A percentile compares a stretch with the other conserved stretches of the same genome.
Conservation (phyloP, 2,329 filamentous ascomycete genomes). For the Tolypocladium tundrense region DNA sequence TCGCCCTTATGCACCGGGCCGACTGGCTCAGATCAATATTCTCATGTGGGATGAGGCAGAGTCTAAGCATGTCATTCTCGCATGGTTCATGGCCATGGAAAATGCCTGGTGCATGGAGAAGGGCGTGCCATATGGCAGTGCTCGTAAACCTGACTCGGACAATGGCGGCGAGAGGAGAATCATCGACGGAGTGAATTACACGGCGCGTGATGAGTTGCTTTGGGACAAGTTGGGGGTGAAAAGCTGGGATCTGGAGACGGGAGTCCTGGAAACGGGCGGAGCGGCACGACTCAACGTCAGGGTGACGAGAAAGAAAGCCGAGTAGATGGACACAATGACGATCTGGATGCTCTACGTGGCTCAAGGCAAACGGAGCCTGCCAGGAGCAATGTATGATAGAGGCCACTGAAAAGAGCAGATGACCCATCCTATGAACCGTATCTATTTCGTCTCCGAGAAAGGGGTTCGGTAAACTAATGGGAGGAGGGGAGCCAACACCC, state of each 20-base stretch:
- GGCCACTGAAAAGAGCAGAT: neutral
- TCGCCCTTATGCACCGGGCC: constrained; percentile 10
- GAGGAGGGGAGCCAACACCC: neutral
- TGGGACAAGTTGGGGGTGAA: constrained; percentile 16
- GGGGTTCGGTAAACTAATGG: neutral
- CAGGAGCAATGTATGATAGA: neutral
- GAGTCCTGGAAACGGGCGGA: constrained; percentile 25
- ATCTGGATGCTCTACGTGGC: neutral
- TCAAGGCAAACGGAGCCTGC: neutral
- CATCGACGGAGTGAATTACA: neutral
- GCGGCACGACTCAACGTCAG: constrained; percentile 18
- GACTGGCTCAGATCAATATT: constrained; percentile 19
- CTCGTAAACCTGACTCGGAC: neutral
- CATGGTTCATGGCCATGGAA: constrained; percentile 28
- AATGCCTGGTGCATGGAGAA: constrained; percentile 22
- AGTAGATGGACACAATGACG: neutral
- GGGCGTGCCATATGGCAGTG: constrained; percentile 10
- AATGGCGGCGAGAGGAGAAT: neutral
- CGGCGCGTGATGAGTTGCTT: constrained; percentile 10
- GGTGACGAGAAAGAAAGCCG: neutral
- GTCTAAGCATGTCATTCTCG: constrained; percentile 19
- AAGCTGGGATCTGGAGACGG: constrained; percentile 25
- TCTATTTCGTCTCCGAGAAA: neutral
- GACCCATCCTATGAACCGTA: too few species aligned
- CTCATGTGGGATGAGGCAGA: constrained; percentile 21